A percentile compares a stretch with the other conserved stretches of the same genome.
Conservation (phyloP, 164 flowering plant genomes). For the Litsea cubeba region DNA sequence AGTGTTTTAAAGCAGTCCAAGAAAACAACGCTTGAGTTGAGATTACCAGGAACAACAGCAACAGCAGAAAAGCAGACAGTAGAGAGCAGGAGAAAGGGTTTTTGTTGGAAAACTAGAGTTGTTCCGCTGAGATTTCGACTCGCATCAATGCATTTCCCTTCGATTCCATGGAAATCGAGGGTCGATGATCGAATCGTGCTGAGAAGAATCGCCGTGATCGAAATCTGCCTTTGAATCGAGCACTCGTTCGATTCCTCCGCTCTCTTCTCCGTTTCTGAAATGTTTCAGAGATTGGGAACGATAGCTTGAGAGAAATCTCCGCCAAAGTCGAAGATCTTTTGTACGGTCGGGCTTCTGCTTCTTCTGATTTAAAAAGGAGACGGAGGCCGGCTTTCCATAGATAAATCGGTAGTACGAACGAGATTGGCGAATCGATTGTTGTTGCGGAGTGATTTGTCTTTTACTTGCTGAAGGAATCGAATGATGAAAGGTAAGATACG, state of each 20-base stretch:
- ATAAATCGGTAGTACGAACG: background rate
- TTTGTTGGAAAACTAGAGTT: background rate
- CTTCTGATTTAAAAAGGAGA: too few relatives aligned
- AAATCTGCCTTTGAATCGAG: background rate
- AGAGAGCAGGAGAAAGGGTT: background rate
- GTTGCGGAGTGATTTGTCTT: background rate
- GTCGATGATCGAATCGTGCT: constrained; percentile 2
- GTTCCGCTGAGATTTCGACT: constrained; percentile 1
- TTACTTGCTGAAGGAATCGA: background rate
- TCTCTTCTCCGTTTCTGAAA: too few relatives aligned
- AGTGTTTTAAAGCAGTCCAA: background rate
- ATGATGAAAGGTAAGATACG: background rate
- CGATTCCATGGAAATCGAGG: constrained; percentile 2
- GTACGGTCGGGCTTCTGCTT: too few relatives aligned
- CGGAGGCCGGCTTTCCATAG: too few relatives aligned
- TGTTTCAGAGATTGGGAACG: too few relatives aligned
- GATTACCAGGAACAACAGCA: background rate
- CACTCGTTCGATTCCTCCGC: background rate
- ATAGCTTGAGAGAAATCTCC: background rate
- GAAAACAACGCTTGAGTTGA: too few relatives aligned
- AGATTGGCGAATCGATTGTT: background rate
- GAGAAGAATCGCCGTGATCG: constrained; percentile 7
- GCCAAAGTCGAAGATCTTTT: background rate
- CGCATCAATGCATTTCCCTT: background rate
- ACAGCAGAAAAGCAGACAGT: background rate